A percentile compares a stretch with the other conserved stretches of the same genome.
phyloP scores from a whole-genome alignment of 2,329 filamentous ascomycete genomes.

The Pseudodiploospora longispora region DNA sequence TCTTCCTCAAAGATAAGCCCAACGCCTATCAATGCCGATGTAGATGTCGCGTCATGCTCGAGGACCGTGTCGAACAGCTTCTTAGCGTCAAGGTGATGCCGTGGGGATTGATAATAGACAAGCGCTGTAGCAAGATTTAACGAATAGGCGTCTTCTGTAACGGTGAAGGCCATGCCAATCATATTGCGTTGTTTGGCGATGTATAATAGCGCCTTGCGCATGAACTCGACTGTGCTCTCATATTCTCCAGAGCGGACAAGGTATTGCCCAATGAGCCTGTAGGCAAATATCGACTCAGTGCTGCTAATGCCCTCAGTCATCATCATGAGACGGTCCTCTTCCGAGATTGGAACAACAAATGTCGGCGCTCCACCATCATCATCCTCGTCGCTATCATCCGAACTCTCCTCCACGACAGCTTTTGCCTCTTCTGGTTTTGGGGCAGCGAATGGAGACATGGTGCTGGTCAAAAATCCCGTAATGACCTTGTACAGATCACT shows the following conservation, averaged over 20 bases:
- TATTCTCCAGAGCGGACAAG: slow-evolving; percentile 81
- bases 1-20: slow-evolving; percentile 91
- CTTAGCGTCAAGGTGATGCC: slow-evolving; percentile 83
- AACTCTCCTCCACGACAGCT: slow-evolving; percentile 20
- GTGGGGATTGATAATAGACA: slow-evolving; percentile 82
- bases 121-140: slow-evolving; percentile 78
- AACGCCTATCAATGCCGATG: slow-evolving; percentile 76
- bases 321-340: slow-evolving; percentile 72
- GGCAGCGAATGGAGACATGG: slow-evolving; percentile 71
- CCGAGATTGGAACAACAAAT: slow-evolving; percentile 51
- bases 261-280: slow-evolving; percentile 75
- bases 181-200: slow-evolving; percentile 52
- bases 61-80: slow-evolving; percentile 78
- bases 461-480: slow-evolving; percentile 72
- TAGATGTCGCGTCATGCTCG: slow-evolving; percentile 64
- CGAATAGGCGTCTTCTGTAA: slow-evolving; percentile 66
- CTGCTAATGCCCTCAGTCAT: slow-evolving; percentile 67
- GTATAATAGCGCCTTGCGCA: slow-evolving; percentile 63
- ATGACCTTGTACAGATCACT: slow-evolving; percentile 76
- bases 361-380: slow-evolving; percentile 48
- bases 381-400: slow-evolving; percentile 51
- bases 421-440: slow-evolving; percentile 17
- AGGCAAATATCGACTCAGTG: slow-evolving; percentile 67
- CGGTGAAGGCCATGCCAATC: slow-evolving; percentile 60
- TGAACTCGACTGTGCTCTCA: slow-evolving; percentile 69